These are phyloP conservation scores for Aspergillus persii DNA, from an alignment of 2,329 filamentous ascomycete genomes.

Conservation along the genomic window DNA sequence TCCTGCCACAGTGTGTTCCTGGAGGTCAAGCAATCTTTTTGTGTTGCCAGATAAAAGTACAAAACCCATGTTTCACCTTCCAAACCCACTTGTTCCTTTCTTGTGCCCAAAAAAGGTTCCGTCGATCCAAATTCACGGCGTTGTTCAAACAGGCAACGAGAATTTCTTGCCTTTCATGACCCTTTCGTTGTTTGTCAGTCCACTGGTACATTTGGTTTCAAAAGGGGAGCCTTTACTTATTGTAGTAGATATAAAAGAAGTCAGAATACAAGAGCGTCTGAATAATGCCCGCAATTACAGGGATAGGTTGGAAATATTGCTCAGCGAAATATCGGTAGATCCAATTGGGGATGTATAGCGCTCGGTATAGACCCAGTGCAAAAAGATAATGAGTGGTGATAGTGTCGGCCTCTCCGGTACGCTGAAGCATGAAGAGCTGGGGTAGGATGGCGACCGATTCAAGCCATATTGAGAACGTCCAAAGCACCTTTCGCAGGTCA, in stretches of 20 bases:
- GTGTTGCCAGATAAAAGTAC: not conserved
- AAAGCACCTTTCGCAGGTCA: conserved; percentile 66
- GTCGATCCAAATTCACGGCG: not conserved
- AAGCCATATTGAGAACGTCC: conserved; percentile 98
- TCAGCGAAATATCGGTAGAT: conserved; percentile 85
- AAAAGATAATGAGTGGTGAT: conserved; percentile 98
- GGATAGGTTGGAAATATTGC: conserved; percentile 78
- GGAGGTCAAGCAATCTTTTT: not conserved
- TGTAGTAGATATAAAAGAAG: conserved; percentile 99
- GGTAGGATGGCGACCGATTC: conserved; percentile 95
- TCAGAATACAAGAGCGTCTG: conserved; percentile 97
- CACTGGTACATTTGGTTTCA: not conserved
- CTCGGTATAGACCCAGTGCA: conserved; percentile 84
- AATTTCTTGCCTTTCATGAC: conserved; percentile 86
- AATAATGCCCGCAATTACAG: conserved; percentile 81
- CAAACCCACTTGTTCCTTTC: not conserved
- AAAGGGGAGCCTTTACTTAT: conserved; percentile 62
- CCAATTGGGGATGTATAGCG: conserved; percentile 98
- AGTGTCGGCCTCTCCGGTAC: conserved; percentile 97
- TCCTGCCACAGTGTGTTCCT: not conserved
- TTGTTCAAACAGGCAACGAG: conserved; percentile 69
- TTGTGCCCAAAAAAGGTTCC: not conserved
- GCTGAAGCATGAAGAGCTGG: conserved; percentile 96
- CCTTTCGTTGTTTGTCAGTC: conserved; percentile 28
- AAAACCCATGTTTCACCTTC: not conserved